A percentile compares a stretch with the other conserved stretches of the same genome.
phyloP scores from a whole-genome alignment of 441 rosid genomes.

The Corymbia citriodora region DNA sequence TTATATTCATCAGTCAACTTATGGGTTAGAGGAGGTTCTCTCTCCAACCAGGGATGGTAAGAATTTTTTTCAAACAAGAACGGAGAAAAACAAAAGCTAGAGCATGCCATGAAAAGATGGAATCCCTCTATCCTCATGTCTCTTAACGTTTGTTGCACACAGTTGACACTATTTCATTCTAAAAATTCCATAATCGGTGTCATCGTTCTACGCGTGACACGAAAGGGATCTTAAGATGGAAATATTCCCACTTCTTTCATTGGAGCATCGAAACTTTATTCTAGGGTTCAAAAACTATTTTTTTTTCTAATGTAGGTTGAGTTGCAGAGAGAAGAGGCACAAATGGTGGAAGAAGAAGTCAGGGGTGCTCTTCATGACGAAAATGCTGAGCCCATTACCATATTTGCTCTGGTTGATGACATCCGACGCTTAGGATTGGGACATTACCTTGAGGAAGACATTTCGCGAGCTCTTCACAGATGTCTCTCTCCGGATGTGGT shows the following conservation, averaged over 20 bases:
- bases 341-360: not conserved
- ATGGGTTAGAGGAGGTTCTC: not conserved
- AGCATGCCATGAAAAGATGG: not conserved
- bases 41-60: not conserved
- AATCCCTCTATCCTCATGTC: not conserved
- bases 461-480: no score
- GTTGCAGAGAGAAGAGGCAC: no score
- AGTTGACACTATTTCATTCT: not conserved
- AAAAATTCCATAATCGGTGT: not conserved
- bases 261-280: no score
- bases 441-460: no score
- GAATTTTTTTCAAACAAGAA: not conserved
- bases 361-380: not conserved
- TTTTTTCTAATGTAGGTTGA: no score
- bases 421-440: no score
- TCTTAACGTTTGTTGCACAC: not conserved
- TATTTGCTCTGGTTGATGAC: no score
- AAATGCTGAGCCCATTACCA: no score
- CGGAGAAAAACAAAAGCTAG: not conserved
- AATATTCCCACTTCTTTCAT: no score
- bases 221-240: not conserved
- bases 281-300: no score
- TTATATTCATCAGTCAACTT: not conserved
- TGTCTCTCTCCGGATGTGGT: no score
- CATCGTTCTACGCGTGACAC: not conserved